A percentile compares a stretch with the other conserved stretches of the same genome.
Evolutionary conservation across 148 eudicot species (phyloP).

Genomic region (Persicaria tinctoria): DNA sequence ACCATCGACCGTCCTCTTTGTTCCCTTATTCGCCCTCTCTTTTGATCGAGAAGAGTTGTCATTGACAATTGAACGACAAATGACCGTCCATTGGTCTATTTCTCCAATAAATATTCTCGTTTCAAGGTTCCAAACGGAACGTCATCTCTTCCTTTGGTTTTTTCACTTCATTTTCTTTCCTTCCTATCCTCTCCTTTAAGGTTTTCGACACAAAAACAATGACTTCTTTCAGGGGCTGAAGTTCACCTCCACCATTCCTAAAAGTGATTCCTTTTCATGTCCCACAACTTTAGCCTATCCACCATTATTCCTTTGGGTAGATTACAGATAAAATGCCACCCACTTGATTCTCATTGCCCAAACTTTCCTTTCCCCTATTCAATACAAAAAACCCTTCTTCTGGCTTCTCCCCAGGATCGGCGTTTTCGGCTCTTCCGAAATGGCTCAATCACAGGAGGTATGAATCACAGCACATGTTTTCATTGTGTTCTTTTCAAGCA

Average conservation of each 20-base stretch:
- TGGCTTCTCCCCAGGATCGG: background rate
- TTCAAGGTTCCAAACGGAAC: background rate
- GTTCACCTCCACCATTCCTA: background rate
- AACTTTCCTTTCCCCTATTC: background rate
- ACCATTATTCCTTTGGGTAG: slow-evolving; percentile 3
- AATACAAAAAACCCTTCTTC: background rate
- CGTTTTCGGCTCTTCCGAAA: background rate
- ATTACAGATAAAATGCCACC: slow-evolving; percentile 3
- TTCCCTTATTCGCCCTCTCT: too few relatives aligned
- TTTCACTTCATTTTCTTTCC: background rate
- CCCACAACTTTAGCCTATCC: slow-evolving; percentile 10
- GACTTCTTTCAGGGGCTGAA: background rate
- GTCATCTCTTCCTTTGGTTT: background rate
- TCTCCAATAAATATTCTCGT: background rate
- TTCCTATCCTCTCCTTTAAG: background rate
- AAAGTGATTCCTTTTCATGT: slow-evolving; percentile 10
- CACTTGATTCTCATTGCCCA: slow-evolving; percentile 4
- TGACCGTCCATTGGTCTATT: background rate
- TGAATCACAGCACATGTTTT: background rate
- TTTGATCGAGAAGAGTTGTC: background rate
- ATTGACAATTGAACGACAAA: background rate
- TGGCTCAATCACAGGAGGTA: slow-evolving; percentile 12
- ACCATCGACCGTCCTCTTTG: background rate
- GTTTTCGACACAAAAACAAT: slow-evolving; percentile 7
- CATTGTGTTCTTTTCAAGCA: background rate